These are phyloP conservation scores for Trapa bicornis DNA, from an alignment of 345 rosid genomes.

Conservation along the genomic window DNA sequence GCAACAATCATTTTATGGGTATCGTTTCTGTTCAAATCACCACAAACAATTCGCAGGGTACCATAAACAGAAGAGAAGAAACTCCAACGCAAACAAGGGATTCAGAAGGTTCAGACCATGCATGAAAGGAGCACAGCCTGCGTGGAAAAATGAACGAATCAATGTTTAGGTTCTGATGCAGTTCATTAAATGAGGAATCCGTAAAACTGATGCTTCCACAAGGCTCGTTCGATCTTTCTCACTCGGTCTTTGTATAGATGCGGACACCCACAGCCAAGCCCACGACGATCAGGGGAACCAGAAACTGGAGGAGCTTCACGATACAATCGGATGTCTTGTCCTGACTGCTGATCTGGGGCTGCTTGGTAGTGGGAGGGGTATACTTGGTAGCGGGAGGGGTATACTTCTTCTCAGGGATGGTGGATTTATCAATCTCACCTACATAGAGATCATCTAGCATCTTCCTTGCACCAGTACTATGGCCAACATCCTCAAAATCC, in stretches of 20 bases:
- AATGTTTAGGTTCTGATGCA: background rate
- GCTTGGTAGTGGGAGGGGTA: slow-evolving; percentile 37
- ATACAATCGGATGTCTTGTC: slow-evolving; percentile 64
- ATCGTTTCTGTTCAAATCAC: background rate
- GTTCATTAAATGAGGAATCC: background rate
- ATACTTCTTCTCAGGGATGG: slow-evolving; percentile 48
- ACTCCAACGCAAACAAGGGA: background rate
- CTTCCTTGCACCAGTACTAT: slow-evolving; percentile 64
- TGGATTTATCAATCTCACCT: slow-evolving; percentile 56
- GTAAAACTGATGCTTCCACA: background rate
- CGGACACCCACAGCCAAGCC: slow-evolving; percentile 86
- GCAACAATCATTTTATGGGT: too few species aligned
- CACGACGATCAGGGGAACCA: slow-evolving; percentile 80
- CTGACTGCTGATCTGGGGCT: slow-evolving; percentile 58
- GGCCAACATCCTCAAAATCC: slow-evolving; percentile 94
- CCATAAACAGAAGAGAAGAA: background rate
- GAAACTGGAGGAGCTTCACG: slow-evolving; percentile 71
- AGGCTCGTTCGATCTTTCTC: background rate
- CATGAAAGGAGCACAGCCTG: background rate
- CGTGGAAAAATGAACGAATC: background rate
- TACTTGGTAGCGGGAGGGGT: slow-evolving; percentile 35
- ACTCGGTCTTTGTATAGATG: slow-evolving; percentile 48
- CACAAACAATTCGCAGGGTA: background rate
- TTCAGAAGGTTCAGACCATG: background rate
- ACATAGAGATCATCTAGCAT: slow-evolving; percentile 77